Percentiles rank a stretch among this genome's conserved stretches.
Conservation (phyloP, 768 basidiomycete genomes). For the Rhizopogon sp. region DNA sequence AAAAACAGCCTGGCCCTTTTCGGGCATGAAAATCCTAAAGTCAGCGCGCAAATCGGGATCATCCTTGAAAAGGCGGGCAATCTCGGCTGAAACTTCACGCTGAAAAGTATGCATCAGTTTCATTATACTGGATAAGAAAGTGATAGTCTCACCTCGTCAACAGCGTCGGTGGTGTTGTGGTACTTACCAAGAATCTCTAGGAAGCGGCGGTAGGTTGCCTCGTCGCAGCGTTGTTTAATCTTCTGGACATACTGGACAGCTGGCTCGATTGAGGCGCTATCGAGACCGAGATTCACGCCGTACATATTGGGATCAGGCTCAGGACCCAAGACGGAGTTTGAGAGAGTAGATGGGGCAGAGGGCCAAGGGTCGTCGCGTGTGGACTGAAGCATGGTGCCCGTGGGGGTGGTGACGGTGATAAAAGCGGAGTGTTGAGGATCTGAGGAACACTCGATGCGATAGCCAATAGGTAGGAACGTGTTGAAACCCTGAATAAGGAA, state of each 20-base stretch:
- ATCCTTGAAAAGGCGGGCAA: constrained; percentile 68
- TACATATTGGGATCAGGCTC: constrained; percentile 20
- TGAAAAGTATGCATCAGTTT: constrained; percentile 18
- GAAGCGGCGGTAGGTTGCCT: constrained; percentile 80
- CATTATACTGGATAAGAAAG: constrained; percentile 4
- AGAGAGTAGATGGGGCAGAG: constrained; percentile 14
- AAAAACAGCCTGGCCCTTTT: constrained; percentile 43
- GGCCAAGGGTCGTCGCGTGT: constrained; percentile 43
- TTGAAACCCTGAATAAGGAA: constrained; percentile 96
- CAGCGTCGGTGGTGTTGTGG: constrained; percentile 53
- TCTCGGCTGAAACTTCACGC: constrained; percentile 66
- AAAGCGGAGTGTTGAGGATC: constrained; percentile 59
- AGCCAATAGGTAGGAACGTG: constrained; percentile 92
- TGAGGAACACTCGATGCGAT: constrained; percentile 79
- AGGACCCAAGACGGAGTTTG: background rate
- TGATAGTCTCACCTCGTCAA: constrained; percentile 46
- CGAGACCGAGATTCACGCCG: constrained; percentile 30
- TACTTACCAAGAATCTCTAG: constrained; percentile 68
- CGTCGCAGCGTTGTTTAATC: constrained; percentile 91
- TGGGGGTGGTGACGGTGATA: constrained; percentile 77
- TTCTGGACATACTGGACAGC: constrained; percentile 96
- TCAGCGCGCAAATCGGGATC: constrained; percentile 70
- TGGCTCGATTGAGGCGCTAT: constrained; percentile 49
- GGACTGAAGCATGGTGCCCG: constrained; percentile 57
- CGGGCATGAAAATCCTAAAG: constrained; percentile 74